A percentile compares a stretch with the other conserved stretches of the same genome.
phyloP scores from a whole-genome alignment of 75 land plant species.

The Sequoiadendron giganteum region DNA sequence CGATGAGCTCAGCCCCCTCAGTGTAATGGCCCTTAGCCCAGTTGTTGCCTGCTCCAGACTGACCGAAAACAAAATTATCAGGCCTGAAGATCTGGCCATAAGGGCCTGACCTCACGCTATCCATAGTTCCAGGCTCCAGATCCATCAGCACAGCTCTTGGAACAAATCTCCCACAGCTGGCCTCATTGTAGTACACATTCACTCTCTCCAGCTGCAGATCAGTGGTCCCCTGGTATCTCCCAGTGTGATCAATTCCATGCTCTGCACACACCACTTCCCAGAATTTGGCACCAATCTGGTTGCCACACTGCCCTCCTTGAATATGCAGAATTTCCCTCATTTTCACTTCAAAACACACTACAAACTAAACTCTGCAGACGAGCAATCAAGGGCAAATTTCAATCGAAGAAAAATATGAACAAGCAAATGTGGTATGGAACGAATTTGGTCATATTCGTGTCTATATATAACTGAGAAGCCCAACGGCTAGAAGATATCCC shows the following conservation, averaged over 20 bases:
- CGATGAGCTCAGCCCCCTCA: slow-evolving; percentile 70
- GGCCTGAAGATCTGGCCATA: slow-evolving; percentile 62
- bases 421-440: background rate
- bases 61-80: slow-evolving; percentile 64
- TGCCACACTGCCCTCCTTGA: slow-evolving; percentile 82
- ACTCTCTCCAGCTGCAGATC: slow-evolving; percentile 64
- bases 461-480: background rate
- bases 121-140: slow-evolving; percentile 80
- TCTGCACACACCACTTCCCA: slow-evolving; percentile 63
- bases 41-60: slow-evolving; percentile 48
- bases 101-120: slow-evolving; percentile 56
- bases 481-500: background rate
- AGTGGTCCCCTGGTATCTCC: slow-evolving; percentile 46
- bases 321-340: slow-evolving; percentile 78
- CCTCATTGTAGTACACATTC: slow-evolving; percentile 67
- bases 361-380: no score
- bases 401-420: background rate
- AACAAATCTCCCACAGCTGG: slow-evolving; percentile 61
- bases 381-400: background rate
- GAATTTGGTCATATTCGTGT: background rate
- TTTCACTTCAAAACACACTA: background rate
- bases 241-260: slow-evolving; percentile 75
- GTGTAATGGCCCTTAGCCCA: slow-evolving; percentile 69
- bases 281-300: slow-evolving; percentile 76
- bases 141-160: slow-evolving; percentile 80